Base-by-base conservation (phyloP, 1,284 basidiomycete species). In the Cerioporus squamosus region DNA sequence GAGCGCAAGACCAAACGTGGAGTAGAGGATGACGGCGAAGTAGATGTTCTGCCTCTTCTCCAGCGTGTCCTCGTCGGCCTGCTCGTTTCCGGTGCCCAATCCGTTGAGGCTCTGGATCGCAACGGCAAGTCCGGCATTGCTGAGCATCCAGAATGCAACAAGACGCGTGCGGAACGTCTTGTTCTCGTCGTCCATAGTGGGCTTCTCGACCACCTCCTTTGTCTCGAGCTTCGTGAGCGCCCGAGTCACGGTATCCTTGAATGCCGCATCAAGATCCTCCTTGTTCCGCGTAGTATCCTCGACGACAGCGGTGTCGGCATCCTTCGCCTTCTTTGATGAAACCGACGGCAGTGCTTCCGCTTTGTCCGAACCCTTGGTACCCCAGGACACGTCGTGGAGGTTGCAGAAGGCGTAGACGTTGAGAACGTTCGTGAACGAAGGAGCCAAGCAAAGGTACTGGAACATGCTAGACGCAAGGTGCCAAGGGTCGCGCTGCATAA, bases 351-450 rank as follows among this genome's bases (percentile, higher is more conserved):
- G 79, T 1, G 91, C 91, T 67, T 98, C 96, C 0, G 88, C 95
- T 74, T 97, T 96, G 78, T 98, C 97, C 57, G 93, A 94, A 51
- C 96, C 96, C 76, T 97, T 97, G 10, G 95, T 97, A 76, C 95
- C 94, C 95, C 94, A 95, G 33, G 90, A 93, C 59, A 94, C 94
- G 75, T 95, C 93, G 74, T 95, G 93, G 71, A 95, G 77, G 75
- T 96, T 97, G 75, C 95, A 97, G 80, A 98, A 98, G 0, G 95
- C 94, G 70, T 97, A 98, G 33, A 97, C 93, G 74, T 97, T 97
- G 66, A 98, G 84, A 26, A 97, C 89, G 70, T 97, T 98, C 49
- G 90, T 95, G 77, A 97, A 96, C 66, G 91, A 94, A 0, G 93
- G 93, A 17, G 95, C 95, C 53, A 97, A 75, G 63, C 89, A 86